Conservation (phyloP, 805 yeast species). For the Kodamaea leandrae region DNA sequence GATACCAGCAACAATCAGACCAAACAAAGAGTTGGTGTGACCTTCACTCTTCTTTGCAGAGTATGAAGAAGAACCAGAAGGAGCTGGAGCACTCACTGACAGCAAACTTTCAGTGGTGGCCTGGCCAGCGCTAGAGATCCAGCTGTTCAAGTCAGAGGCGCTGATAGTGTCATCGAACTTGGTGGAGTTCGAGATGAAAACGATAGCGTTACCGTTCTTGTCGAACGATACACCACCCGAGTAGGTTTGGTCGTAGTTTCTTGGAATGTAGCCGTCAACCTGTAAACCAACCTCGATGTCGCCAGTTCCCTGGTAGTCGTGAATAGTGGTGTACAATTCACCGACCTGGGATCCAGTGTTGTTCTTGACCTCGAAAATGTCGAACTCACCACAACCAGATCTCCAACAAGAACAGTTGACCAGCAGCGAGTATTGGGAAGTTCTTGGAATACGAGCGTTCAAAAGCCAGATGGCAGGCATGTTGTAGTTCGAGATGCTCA, state of each 20-base stretch:
- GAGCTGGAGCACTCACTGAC: conserved; percentile 22
- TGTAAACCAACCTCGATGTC: conserved; percentile 60
- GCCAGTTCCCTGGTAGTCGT: conserved; percentile 72
- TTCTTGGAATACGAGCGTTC: conserved; percentile 71
- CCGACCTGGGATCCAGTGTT: conserved; percentile 43
- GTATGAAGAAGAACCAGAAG: conserved; percentile 16
- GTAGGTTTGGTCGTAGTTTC: conserved; percentile 52
- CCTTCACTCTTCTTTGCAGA: conserved; percentile 24
- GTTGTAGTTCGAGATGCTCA: conserved; percentile 43
- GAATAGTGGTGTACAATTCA: conserved; percentile 64
- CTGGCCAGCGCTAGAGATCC: conserved; percentile 43
- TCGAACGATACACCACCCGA: conserved; percentile 72
- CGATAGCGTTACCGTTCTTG: conserved; percentile 56
- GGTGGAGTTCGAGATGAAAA: conserved; percentile 57
- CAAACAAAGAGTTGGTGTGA: conserved; percentile 8
- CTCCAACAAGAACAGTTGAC: conserved; percentile 73
- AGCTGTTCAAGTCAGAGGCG: conserved; percentile 41
- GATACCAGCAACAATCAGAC: conserved; percentile 11
- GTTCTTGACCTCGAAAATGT: conserved; percentile 72
- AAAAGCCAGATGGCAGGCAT: conserved; percentile 79
- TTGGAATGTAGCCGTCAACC: conserved; percentile 52
- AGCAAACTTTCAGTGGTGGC: conserved; percentile 23
- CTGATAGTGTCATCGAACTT: conserved; percentile 45
- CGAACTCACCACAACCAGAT: conserved; percentile 78
- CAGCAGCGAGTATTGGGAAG: conserved; percentile 64